Percentiles rank a stretch among this genome's conserved stretches.
Conservation (phyloP, 768 basidiomycete species). For the Suillus luteus region DNA sequence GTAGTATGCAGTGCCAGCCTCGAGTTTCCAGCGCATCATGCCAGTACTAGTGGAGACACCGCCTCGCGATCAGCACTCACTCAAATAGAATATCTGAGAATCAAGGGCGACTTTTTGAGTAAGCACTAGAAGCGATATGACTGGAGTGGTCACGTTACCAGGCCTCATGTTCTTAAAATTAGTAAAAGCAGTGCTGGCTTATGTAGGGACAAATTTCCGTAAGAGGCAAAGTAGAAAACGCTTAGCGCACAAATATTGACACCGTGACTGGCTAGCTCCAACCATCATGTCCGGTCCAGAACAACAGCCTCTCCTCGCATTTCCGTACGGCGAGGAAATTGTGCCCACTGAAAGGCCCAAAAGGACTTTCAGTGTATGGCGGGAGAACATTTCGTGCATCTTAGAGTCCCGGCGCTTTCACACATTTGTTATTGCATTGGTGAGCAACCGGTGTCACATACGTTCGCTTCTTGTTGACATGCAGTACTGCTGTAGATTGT, state of each 20-base stretch:
- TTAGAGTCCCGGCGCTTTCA: slow-evolving; percentile 60
- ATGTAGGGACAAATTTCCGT: neutral
- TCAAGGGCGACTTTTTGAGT: neutral
- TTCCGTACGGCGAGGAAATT: slow-evolving; percentile 24
- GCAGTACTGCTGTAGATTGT: slow-evolving; percentile 43
- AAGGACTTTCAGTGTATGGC: slow-evolving; percentile 23
- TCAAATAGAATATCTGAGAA: neutral
- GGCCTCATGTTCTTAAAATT: neutral
- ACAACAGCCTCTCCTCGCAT: slow-evolving; percentile 47
- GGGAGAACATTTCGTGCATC: slow-evolving; percentile 42
- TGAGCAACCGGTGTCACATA: slow-evolving; percentile 37
- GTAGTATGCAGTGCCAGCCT: slow-evolving; percentile 12
- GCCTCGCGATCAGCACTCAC: neutral
- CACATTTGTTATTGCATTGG: slow-evolving; percentile 57
- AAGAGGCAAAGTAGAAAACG: slow-evolving; percentile 5
- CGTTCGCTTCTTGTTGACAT: slow-evolving; percentile 15
- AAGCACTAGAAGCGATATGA: neutral
- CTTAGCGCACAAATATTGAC: slow-evolving; percentile 1
- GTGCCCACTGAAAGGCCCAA: slow-evolving; percentile 12
- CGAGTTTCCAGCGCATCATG: slow-evolving; percentile 10
- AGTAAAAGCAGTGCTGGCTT: neutral
- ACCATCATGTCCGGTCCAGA: slow-evolving; percentile 42
- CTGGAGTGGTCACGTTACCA: neutral
- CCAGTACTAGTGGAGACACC: neutral
- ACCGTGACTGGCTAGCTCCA: slow-evolving; percentile 3